phyloP scores from a whole-genome alignment of 2,329 filamentous ascomycete species.

The Keithomyces neogunnii region DNA sequence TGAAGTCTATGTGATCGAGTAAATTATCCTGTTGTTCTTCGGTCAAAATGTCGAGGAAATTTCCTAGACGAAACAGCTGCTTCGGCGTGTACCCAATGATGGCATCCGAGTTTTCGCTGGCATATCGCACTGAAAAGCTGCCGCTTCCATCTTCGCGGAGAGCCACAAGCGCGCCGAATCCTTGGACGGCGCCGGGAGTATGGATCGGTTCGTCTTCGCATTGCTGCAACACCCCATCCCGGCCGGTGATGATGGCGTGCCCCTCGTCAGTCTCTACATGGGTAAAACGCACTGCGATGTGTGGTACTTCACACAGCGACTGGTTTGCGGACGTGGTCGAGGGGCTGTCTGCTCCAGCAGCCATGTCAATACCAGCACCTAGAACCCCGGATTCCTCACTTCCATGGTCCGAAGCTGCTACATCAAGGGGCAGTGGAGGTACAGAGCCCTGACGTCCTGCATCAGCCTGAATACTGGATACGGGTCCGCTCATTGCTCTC shows the following conservation, averaged over 20 bases:
- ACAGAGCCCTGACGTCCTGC: constrained; percentile 29
- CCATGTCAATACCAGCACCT: background rate
- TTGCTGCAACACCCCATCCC: constrained; percentile 62
- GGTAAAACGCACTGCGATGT: constrained; percentile 68
- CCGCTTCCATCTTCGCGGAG: constrained; percentile 63
- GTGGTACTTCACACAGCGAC: constrained; percentile 27
- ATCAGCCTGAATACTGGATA: constrained; percentile 37
- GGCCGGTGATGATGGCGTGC: constrained; percentile 74
- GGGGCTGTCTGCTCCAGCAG: constrained; percentile 6
- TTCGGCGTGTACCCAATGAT: constrained; percentile 71
- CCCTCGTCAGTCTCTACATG: constrained; percentile 70
- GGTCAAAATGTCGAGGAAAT: constrained; percentile 74
- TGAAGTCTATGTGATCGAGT: constrained; percentile 80
- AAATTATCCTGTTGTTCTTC: constrained; percentile 80
- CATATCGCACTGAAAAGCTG: constrained; percentile 60
- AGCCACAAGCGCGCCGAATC: constrained; percentile 70
- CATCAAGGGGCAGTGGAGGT: constrained; percentile 24
- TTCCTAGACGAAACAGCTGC: constrained; percentile 64
- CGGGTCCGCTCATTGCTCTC: constrained; percentile 27
- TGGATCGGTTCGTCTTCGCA: constrained; percentile 92
- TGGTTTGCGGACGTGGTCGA: constrained; percentile 13
- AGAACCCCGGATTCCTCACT: constrained; percentile 20
- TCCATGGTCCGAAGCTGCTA: constrained; percentile 22
- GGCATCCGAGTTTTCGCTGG: constrained; percentile 70
- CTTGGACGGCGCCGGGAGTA: constrained; percentile 72